Evolutionary conservation across 768 basidiomycete species (phyloP), one percentile per base, ranked within the genome.

Genomic region (Gloeopeniophorella convolvens): DNA sequence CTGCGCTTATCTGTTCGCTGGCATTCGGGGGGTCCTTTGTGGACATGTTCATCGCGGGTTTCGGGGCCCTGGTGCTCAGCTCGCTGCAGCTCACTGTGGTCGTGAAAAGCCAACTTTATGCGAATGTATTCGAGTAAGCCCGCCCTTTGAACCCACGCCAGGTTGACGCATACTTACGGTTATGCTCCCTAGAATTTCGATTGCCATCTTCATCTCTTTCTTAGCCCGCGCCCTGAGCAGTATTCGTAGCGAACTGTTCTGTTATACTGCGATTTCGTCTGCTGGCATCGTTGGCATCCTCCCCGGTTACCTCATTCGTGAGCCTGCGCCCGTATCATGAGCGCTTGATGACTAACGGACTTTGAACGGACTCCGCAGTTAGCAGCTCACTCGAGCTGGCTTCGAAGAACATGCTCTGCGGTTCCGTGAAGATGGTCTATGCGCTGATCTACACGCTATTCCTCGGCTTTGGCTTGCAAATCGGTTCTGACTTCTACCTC

Each of bases 231-330:
- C 82, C 11, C 68, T 95, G 24, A 85, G 88, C 50, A 87, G 84
- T 56, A 89, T 90, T 50, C 74, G 74, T 6, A 76, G 71, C 44
- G 74, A 81, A 45, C 73, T 87, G 36, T 93, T 95, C 66, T 94
- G 91, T 60, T 94, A 92, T 62, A 85, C 88, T 1, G 87, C 92
- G 9, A 84, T 94, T 46, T 90, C 90, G 0, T 89, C 89, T 6
- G 76, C 89, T 48, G 83, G 82, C 7, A 89, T 93, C 50, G 85
- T 92, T 27, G 79, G 86, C 30, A 91, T 93, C 53, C 75, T 93
- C 35, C 89, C 90, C n/a, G 89, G 87, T 1, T 91, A 84, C 66
- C 73, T 88, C 42, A 86, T 89, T 51, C 65, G 87, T 85, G 63
- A 46, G 82, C 67, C 9, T 12, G 21, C 8, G 24, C 30, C 28